Conservation (phyloP, 768 basidiomycete genomes). For the Lentinula edodes region DNA sequence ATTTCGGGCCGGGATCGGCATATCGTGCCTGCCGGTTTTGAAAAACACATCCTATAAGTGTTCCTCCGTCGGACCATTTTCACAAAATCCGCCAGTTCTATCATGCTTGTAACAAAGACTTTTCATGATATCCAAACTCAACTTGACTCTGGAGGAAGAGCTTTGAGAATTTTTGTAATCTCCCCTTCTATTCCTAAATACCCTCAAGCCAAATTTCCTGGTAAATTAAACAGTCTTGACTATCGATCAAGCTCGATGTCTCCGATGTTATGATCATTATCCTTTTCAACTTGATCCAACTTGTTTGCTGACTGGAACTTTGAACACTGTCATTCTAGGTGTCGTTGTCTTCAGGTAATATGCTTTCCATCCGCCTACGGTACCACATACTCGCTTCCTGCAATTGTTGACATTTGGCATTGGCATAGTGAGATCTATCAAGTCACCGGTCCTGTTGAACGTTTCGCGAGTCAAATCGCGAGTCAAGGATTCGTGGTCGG, state of each 20-base stretch:
- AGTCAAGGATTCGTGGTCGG: conserved; percentile 83
- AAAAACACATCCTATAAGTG: no score
- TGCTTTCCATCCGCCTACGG: not conserved
- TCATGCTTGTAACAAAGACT: conserved; percentile 80
- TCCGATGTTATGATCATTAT: not conserved
- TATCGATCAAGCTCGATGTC: not conserved
- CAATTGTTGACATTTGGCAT: not conserved
- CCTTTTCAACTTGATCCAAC: not conserved
- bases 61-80: no score
- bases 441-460: conserved; percentile 95
- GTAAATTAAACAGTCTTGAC: conserved; percentile 25
- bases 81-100: not conserved
- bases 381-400: not conserved
- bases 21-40: no score
- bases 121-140: conserved; percentile 73
- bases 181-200: conserved; percentile 76
- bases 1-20: no score
- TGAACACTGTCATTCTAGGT: conserved; percentile 34
- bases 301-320: not conserved
- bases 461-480: conserved; percentile 84
- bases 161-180: conserved; percentile 79
- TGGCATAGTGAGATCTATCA: conserved; percentile 83
- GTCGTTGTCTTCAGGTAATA: conserved; percentile 75
- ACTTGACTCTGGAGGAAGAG: conserved; percentile 42
- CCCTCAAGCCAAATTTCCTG: conserved; percentile 89